Percentiles rank a stretch among this genome's conserved stretches.
Evolutionary conservation across 257 asterid species (phyloP).

Genomic region (Solanum ossicruentum): DNA sequence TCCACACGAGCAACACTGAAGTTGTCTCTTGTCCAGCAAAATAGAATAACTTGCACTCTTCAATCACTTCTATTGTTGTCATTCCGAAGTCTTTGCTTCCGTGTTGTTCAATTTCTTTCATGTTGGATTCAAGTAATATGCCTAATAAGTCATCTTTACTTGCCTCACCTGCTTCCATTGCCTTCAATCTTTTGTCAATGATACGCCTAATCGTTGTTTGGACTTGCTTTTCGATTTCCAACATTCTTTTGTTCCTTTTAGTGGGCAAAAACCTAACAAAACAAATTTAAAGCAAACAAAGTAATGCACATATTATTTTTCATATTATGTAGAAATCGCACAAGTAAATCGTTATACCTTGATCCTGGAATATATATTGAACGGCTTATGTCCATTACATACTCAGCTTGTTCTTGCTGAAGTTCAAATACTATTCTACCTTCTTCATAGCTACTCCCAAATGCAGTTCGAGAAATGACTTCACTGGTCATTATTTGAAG

Average conservation of each 20-base stretch:
- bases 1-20: slow-evolving; percentile 37
- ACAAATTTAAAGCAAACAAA: neutral
- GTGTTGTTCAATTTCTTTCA: slow-evolving; percentile 1
- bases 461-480: slow-evolving; percentile 35
- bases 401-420: slow-evolving; percentile 25
- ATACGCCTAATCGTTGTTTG: slow-evolving; percentile 8
- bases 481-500: slow-evolving; percentile 18
- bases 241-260: slow-evolving; percentile 17
- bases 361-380: slow-evolving; percentile 26
- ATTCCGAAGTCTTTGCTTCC: neutral
- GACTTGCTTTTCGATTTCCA: neutral
- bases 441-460: slow-evolving; percentile 39
- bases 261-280: slow-evolving; percentile 26
- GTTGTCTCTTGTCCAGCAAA: slow-evolving; percentile 57
- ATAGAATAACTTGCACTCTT: slow-evolving; percentile 42
- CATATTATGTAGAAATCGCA: neutral
- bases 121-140: slow-evolving; percentile 7
- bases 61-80: slow-evolving; percentile 9
- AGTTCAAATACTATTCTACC: slow-evolving; percentile 32
- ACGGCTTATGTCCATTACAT: neutral
- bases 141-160: slow-evolving; percentile 3
- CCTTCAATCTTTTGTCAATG: slow-evolving; percentile 19
- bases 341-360: slow-evolving; percentile 11
- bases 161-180: slow-evolving; percentile 4
- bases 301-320: too few species aligned